Conservation (phyloP, 2,329 filamentous ascomycete species). For the Nigrospora osmanthi region DNA sequence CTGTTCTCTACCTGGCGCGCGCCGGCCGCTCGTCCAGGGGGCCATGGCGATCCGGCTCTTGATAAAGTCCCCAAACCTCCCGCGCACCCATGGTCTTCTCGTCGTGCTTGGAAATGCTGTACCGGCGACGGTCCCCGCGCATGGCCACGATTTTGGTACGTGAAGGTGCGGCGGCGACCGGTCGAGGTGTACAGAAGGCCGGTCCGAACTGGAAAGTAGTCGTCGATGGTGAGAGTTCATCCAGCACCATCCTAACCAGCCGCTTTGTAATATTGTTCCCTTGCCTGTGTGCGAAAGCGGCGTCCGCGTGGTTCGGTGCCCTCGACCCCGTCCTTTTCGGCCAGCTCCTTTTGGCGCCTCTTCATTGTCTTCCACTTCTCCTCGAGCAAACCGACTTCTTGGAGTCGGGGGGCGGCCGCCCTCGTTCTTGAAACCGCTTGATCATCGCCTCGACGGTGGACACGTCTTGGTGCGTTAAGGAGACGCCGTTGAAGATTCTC, state of each 20-base stretch:
- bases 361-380: constrained; percentile 8
- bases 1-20: too few species aligned
- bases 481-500: constrained; percentile 14
- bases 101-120: constrained; percentile 11
- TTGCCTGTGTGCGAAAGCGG: background rate
- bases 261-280: constrained; percentile 4
- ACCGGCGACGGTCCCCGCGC: constrained; percentile 1
- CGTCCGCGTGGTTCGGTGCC: background rate
- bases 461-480: constrained; percentile 4
- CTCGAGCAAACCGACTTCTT: constrained; percentile 1
- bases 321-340: background rate
- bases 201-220: constrained; percentile 15
- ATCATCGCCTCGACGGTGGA: constrained; percentile 11
- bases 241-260: constrained; percentile 1
- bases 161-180: constrained; percentile 12
- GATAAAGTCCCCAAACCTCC: constrained; percentile 10
- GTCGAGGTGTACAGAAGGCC: constrained; percentile 13
- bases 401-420: background rate
- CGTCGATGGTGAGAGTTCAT: constrained; percentile 5
- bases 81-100: constrained; percentile 12
- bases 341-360: background rate
- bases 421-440: constrained; percentile 5
- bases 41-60: background rate
- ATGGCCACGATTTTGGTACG: constrained; percentile 13
- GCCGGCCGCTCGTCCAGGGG: too few species aligned